These are phyloP conservation scores for Russula emetica DNA, from an alignment of 768 basidiomycete species.

Conservation along the genomic window DNA sequence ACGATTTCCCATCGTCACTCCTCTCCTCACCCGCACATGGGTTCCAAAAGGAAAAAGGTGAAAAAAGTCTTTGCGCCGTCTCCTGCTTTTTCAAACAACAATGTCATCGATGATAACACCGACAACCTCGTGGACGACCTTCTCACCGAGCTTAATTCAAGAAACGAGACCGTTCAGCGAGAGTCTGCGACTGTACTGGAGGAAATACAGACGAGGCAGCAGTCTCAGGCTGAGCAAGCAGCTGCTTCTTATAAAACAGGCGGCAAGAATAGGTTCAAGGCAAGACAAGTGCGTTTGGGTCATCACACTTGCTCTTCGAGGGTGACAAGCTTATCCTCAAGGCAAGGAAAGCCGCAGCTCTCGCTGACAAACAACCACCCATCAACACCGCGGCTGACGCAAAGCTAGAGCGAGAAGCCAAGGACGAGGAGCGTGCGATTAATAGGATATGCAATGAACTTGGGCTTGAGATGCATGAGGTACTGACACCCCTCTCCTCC, in stretches of 20 bases:
- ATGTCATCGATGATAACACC: constrained; percentile 46
- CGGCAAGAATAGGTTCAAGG: constrained; percentile 60
- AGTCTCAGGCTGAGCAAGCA: constrained; percentile 1
- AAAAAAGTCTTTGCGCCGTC: constrained; percentile 43
- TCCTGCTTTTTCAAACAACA: constrained; percentile 20
- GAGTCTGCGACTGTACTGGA: constrained; percentile 48
- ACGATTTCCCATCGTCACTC: background rate
- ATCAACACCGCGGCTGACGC: constrained; percentile 59
- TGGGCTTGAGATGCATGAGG: constrained; percentile 62
- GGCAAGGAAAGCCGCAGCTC: constrained; percentile 68
- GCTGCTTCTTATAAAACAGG: constrained; percentile 42
- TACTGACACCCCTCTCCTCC: constrained; percentile 32
- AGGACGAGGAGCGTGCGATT: constrained; percentile 64
- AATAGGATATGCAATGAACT: constrained; percentile 58
- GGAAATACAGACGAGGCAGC: constrained; percentile 36
- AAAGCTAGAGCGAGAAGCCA: constrained; percentile 57
- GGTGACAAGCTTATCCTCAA: constrained; percentile 33
- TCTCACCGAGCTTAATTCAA: constrained; percentile 67
- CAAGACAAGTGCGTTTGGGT: constrained; percentile 54
- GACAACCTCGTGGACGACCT: constrained; percentile 71
- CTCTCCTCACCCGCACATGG: constrained; percentile 36
- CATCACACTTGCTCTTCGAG: background rate
- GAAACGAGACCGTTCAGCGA: constrained; percentile 46
- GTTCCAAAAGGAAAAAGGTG: constrained; percentile 53
- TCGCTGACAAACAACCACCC: constrained; percentile 49